phyloP scores from a whole-genome alignment of 345 rosid genomes.

The Ceriops decandra region DNA sequence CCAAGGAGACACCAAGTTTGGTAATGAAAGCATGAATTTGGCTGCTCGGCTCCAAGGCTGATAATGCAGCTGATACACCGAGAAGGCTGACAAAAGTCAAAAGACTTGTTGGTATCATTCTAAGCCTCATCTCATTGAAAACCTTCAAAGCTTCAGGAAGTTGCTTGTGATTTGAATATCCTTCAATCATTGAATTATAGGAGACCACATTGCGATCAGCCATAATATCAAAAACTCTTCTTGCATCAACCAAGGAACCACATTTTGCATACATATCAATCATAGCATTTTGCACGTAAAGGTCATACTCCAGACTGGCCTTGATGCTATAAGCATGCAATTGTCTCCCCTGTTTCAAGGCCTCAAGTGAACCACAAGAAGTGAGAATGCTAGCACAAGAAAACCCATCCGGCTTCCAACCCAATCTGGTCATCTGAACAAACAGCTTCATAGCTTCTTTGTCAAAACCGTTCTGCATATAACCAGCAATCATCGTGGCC shows the following conservation, averaged over 20 bases:
- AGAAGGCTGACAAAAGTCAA: constrained; percentile 79
- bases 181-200: constrained; percentile 73
- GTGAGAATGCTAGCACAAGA: constrained; percentile 68
- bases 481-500: constrained; percentile 71
- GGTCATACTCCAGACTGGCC: constrained; percentile 49
- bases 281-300: constrained; percentile 55
- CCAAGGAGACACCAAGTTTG: constrained; percentile 45
- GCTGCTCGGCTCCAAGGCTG: constrained; percentile 44
- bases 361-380: constrained; percentile 62
- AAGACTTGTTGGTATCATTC: constrained; percentile 43
- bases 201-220: constrained; percentile 44
- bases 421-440: constrained; percentile 38
- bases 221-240: constrained; percentile 49
- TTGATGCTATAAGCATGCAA: constrained; percentile 63
- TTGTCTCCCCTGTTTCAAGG: constrained; percentile 50
- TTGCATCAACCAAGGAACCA: constrained; percentile 45
- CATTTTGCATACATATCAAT: constrained; percentile 79
- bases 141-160: constrained; percentile 49
- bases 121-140: constrained; percentile 54
- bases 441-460: constrained; percentile 55
- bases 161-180: constrained; percentile 58
- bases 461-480: constrained; percentile 57
- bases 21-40: constrained; percentile 67
- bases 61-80: constrained; percentile 52
- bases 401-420: constrained; percentile 54